Base-by-base conservation (phyloP, 2,329 filamentous ascomycete species). In the Elsinoe necatrix region DNA sequence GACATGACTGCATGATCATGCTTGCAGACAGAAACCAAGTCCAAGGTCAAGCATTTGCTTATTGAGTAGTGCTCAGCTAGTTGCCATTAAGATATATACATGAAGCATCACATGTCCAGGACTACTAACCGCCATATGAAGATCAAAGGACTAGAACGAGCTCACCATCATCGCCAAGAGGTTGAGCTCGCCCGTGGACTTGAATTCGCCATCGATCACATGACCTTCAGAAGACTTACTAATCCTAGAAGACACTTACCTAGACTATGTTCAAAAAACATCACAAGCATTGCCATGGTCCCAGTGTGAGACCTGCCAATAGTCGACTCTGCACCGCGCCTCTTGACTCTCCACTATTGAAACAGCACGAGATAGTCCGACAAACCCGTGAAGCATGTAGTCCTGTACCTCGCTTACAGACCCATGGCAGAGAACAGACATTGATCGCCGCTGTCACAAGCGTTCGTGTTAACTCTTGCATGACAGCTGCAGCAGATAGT, bases 371-470 rank as follows among this genome's bases (percentile, higher is more conserved):
- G 14, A 23, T 7, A 25, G 6, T 27, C 29, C 48, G 48, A 52
- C 48, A 52, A 35, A 35, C 48, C 48, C 45, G 31, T 23, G 18
- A 23, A 16, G 18, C 4, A 37, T 37, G 9, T 4, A 12, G 18
- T 23, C 18, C 18, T 12, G n/a, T 6, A n/a, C n/a, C 48, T 52
- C 48, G 48, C 48, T 52, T 52, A 31, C 48, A 37, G 48, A 52
- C 48, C 27, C 48, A 37, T 52, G 48, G 27, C 48, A 35, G 11
- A 23, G 48, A 8, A 25, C 48, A 52, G 48, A 52, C 48, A 52
- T 43, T 37, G 48, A 52, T 52, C 48, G 48, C 27, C 48, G 31
- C 48, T 52, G 48, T 52, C 48, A 52, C 23, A 31, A 31, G 48
- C 29, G 48, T 52, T 52, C 48, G 48, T 37, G n/a, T 37, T 29